Evolutionary conservation across 2,329 filamentous ascomycete species (phyloP).

Genomic region (Fusarium sp.): DNA sequence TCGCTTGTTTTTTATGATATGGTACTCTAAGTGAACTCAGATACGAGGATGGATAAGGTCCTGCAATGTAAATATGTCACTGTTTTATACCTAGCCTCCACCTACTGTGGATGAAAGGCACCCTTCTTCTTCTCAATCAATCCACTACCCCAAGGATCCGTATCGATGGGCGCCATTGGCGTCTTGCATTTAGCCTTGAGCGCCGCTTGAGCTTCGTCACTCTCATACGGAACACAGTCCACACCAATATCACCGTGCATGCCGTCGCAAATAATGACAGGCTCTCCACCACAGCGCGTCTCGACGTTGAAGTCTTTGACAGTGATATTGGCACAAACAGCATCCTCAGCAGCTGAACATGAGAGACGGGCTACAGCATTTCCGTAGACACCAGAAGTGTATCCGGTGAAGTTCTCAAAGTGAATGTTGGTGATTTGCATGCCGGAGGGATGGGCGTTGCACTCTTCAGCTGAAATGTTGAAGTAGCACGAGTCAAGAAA

Average conservation of each 20-base stretch:
- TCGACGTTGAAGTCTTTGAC: conserved; percentile 67
- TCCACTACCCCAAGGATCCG: conserved; percentile 14
- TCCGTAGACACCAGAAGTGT: conserved; percentile 69
- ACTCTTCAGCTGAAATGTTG: conserved; percentile 65
- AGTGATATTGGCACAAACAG: conserved; percentile 69
- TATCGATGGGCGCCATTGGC: conserved; percentile 18
- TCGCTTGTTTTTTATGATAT: too few species aligned
- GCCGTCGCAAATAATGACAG: conserved; percentile 37
- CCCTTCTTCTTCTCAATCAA: conserved; percentile 12
- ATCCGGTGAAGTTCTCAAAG: conserved; percentile 72
- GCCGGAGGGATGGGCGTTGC: conserved; percentile 66
- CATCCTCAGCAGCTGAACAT: conserved; percentile 66
- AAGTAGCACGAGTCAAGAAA: conserved; percentile 76
- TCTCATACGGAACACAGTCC: conserved; percentile 35
- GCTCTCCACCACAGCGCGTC: conserved; percentile 13
- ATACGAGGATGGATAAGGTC: too few species aligned
- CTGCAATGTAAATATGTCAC: too few species aligned
- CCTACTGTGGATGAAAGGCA: conserved; percentile 5
- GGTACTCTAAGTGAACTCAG: too few species aligned
- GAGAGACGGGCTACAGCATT: conserved; percentile 68
- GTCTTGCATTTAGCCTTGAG: conserved; percentile 25
- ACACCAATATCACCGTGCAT: conserved; percentile 29
- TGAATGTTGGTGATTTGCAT: conserved; percentile 72
- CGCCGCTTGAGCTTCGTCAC: conserved; percentile 16
- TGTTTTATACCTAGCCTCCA: neutral